Percentiles rank a stretch among this genome's conserved stretches.
Evolutionary conservation across 2,329 filamentous ascomycete species (phyloP).

Genomic region (Aspergillus oerlinghausenensis): DNA sequence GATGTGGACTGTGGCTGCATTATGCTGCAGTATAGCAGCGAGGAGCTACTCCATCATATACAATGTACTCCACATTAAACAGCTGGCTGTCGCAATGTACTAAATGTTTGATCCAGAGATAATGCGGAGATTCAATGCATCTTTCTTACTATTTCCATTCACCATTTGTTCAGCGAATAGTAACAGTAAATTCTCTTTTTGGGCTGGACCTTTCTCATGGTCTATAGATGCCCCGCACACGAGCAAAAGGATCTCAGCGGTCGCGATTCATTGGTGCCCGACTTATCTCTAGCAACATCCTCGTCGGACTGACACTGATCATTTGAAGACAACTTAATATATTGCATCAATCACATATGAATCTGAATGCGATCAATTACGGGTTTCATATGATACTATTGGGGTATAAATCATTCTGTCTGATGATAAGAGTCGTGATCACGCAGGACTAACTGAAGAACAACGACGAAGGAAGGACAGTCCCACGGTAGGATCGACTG

Average conservation of each 20-base stretch:
- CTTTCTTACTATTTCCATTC: neutral
- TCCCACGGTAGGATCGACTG: neutral
- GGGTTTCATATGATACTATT: neutral
- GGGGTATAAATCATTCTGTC: neutral
- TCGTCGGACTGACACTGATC: neutral
- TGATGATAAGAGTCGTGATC: constrained; percentile 1
- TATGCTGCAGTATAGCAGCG: neutral
- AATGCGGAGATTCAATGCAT: neutral
- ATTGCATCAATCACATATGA: neutral
- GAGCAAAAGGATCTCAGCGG: neutral
- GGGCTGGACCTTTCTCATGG: neutral
- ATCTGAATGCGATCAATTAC: neutral
- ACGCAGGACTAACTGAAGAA: neutral
- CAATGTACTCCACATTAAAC: neutral
- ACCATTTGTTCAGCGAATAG: neutral
- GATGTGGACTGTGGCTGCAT: neutral
- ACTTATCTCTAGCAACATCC: neutral
- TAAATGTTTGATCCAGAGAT: neutral
- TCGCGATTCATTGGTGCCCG: neutral
- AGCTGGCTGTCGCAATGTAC: neutral
- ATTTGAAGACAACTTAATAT: neutral
- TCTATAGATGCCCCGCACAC: neutral
- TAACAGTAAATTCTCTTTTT: neutral
- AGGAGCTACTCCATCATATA: neutral
- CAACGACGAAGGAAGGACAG: neutral